These are phyloP conservation scores for Borovskyia barvae DNA, from an alignment of 208 protist genomes.

Conservation along the genomic window DNA sequence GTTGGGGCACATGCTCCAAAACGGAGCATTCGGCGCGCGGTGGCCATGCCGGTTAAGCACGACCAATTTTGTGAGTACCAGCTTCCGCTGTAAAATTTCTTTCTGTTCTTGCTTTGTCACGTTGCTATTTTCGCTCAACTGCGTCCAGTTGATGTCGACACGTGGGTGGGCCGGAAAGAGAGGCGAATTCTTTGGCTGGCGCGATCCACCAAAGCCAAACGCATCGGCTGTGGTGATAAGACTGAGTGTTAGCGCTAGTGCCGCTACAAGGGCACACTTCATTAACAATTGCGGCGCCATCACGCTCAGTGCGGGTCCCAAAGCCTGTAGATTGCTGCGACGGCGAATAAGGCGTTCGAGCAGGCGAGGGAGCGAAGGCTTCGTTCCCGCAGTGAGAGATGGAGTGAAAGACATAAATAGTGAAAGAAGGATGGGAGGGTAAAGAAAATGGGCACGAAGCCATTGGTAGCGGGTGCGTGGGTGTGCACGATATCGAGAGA, in stretches of 20 bases:
- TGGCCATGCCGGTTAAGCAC: constrained; percentile 82
- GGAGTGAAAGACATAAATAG: too few species aligned
- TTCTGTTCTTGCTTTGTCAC: constrained; percentile 35
- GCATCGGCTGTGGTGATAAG: constrained; percentile 4
- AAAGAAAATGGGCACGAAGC: too few species aligned
- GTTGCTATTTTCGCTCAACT: constrained; percentile 26
- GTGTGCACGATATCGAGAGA: too few species aligned
- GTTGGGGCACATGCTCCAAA: constrained; percentile 73
- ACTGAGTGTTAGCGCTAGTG: constrained; percentile 9
- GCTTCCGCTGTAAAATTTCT: constrained; percentile 30
- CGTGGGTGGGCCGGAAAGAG: constrained; percentile 35
- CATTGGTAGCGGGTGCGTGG: too few species aligned
- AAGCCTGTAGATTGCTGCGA: too few species aligned
- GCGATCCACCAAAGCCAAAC: not conserved
- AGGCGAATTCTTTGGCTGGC: not conserved
- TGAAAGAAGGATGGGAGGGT: too few species aligned
- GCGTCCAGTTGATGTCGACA: constrained; percentile 64
- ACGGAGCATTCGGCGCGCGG: constrained; percentile 74
- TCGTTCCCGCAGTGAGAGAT: too few species aligned
- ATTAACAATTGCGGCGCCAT: too few species aligned
- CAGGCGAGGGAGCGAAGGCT: too few species aligned
- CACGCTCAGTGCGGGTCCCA: too few species aligned
- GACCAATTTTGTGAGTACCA: constrained; percentile 74
- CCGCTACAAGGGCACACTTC: not conserved
- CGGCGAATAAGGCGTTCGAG: too few species aligned